These are phyloP conservation scores for Dinochytrium kinnereticum DNA, from an alignment of 371 early-diverging fungal genomes.

Conservation along the genomic window DNA sequence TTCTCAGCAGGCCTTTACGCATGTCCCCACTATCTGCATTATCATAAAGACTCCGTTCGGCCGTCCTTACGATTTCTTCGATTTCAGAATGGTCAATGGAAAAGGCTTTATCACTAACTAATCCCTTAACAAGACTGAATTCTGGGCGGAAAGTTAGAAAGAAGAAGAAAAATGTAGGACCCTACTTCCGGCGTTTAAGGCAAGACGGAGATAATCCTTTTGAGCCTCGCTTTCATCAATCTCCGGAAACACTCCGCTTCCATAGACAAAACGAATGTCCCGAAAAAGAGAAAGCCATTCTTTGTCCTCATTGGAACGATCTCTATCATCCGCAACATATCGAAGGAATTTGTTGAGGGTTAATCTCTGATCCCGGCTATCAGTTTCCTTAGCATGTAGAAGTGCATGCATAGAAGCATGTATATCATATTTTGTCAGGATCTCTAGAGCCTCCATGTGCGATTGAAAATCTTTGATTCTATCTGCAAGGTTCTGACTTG, in stretches of 20 bases:
- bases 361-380: conserved; percentile 46
- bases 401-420: conserved; percentile 67
- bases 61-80: conserved; percentile 51
- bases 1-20: conserved; percentile 69
- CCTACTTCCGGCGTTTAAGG: conserved; percentile 74
- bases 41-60: conserved; percentile 76
- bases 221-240: conserved; percentile 49
- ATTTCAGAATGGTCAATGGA: background rate
- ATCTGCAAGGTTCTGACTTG: background rate
- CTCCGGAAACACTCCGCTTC: conserved; percentile 61
- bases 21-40: conserved; percentile 76
- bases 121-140: conserved; percentile 2
- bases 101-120: background rate
- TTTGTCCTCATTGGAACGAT: conserved; percentile 33
- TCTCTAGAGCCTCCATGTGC: conserved; percentile 70
- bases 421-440: conserved; percentile 66
- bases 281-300: conserved; percentile 73
- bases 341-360: conserved; percentile 22
- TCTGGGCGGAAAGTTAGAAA: background rate
- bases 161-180: background rate
- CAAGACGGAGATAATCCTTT: conserved; percentile 69
- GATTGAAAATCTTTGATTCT: background rate
- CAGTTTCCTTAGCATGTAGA: background rate
- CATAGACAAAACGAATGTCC: conserved; percentile 64
- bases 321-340: background rate